A percentile compares a stretch with the other conserved stretches of the same genome.
Conservation (phyloP, 129 eudicot genomes). For the Kitagawia praeruptora region DNA sequence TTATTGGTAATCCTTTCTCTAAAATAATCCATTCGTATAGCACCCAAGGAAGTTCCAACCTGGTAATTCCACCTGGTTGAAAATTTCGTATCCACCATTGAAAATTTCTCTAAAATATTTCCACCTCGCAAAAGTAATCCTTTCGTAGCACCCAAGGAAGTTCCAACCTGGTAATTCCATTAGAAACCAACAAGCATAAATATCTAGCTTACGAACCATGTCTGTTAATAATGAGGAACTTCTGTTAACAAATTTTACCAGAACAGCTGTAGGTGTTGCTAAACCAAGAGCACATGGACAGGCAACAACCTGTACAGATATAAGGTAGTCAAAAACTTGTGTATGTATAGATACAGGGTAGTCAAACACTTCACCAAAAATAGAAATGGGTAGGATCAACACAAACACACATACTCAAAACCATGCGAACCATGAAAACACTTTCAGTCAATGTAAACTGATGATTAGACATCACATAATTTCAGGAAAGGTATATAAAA, state of each 20-base stretch:
- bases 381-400: background rate
- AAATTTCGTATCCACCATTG: conserved; percentile 68
- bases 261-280: conserved; percentile 99
- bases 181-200: background rate
- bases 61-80: no score
- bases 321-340: conserved; percentile 5
- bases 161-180: conserved; percentile 65
- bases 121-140: conserved; percentile 99
- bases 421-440: background rate
- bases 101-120: conserved; percentile 77
- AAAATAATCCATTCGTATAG: no score
- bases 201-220: background rate
- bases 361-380: conserved; percentile 8
- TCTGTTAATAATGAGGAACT: background rate
- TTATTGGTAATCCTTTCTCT: no score
- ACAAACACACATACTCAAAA: background rate
- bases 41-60: no score
- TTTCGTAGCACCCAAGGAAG: conserved; percentile 95
- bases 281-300: conserved; percentile 99
- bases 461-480: background rate
- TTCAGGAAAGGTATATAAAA: background rate
- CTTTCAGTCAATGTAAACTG: background rate
- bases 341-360: background rate
- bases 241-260: conserved; percentile 39
- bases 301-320: conserved; percentile 70